phyloP scores from a whole-genome alignment of 768 basidiomycete species.

The Neoboletus magnificus region DNA sequence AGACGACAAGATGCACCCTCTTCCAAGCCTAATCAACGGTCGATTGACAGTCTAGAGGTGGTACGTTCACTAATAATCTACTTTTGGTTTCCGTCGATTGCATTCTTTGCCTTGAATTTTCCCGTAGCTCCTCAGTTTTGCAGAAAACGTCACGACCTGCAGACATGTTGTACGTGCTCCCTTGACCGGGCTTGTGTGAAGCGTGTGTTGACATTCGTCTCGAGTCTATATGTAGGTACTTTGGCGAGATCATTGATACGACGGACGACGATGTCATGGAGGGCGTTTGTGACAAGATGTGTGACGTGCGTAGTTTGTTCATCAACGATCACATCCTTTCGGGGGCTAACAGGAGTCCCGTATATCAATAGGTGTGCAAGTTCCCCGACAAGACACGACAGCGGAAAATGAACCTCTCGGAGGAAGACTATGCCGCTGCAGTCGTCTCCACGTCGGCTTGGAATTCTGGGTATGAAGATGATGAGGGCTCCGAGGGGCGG shows the following conservation, averaged over 20 bases:
- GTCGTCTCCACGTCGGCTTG: conserved; percentile 17
- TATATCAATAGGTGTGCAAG: conserved; percentile 63
- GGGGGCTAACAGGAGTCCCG: neutral
- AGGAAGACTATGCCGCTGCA: conserved; percentile 32
- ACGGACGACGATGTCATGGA: conserved; percentile 42
- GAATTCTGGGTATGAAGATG: conserved; percentile 29
- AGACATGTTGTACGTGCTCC: conserved; percentile 61
- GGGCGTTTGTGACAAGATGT: conserved; percentile 70
- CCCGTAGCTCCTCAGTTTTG: conserved; percentile 46
- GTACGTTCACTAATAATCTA: conserved; percentile 36
- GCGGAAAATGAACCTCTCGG: conserved; percentile 49
- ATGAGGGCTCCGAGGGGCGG: conserved; percentile 15
- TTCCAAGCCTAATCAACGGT: conserved; percentile 59
- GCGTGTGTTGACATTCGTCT: neutral
- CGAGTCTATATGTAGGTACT: conserved; percentile 76
- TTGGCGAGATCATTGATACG: conserved; percentile 65
- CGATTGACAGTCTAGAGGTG: conserved; percentile 57
- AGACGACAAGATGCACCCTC: conserved; percentile 43
- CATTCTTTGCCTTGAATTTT: neutral
- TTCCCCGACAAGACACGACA: conserved; percentile 62
- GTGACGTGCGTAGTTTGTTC: conserved; percentile 55
- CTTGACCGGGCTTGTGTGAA: neutral
- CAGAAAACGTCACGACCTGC: conserved; percentile 58
- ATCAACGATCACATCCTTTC: neutral
- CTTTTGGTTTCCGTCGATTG: conserved; percentile 19